These are phyloP conservation scores for Alternaria panax DNA, from an alignment of 2,329 filamentous ascomycete species.

Conservation along the genomic window DNA sequence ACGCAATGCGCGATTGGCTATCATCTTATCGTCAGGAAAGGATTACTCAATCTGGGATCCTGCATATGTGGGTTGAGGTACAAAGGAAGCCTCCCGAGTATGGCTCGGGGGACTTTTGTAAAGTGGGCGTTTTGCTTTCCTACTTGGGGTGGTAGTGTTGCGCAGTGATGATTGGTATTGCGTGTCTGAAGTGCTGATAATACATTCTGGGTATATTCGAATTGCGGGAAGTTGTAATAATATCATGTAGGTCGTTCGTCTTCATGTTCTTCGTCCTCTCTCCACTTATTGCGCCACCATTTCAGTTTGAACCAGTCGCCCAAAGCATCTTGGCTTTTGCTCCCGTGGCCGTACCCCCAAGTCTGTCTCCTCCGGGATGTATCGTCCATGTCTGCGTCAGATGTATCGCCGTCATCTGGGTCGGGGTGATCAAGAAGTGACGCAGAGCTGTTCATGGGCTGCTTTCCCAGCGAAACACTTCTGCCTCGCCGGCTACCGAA, in stretches of 20 bases:
- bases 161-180: not conserved
- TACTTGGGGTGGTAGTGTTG: not conserved
- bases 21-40: conserved; percentile 9
- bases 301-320: conserved; percentile 50
- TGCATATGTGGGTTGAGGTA: not conserved
- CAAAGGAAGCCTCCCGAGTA: not conserved
- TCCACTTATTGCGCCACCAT: conserved; percentile 49
- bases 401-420: conserved; percentile 40
- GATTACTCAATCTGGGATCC: conserved; percentile 5
- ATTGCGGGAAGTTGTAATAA: conserved; percentile 6
- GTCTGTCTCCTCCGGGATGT: conserved; percentile 31
- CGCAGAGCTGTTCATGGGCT: conserved; percentile 31
- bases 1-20: not conserved
- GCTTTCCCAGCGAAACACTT: conserved; percentile 41
- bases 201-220: conserved; percentile 13
- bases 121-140: not conserved
- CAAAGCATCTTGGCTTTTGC: conserved; percentile 34
- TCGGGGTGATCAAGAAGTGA: conserved; percentile 38
- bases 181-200: not conserved
- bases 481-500: conserved; percentile 29
- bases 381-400: conserved; percentile 35
- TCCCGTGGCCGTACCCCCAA: conserved; percentile 33
- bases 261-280: conserved; percentile 28
- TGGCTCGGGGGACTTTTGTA: not conserved
- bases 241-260: conserved; percentile 24